Evolutionary conservation across 2,329 filamentous ascomycete species (phyloP).

Genomic region (Trichoderma koningii): DNA sequence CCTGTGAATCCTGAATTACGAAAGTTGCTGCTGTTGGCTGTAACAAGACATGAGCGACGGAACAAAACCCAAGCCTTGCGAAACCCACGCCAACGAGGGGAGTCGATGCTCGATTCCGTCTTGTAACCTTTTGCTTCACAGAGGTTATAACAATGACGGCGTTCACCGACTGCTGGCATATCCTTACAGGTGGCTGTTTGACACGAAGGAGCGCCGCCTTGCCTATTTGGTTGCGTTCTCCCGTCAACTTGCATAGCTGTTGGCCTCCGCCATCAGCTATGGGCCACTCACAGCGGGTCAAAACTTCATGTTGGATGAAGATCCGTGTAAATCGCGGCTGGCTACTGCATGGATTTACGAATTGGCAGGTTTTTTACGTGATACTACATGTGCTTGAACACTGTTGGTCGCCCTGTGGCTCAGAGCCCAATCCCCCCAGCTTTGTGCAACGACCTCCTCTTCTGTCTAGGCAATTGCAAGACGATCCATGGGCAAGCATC

Average conservation of each 20-base stretch:
- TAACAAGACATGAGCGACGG: not conserved
- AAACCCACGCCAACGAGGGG: not conserved
- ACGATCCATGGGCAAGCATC: not conserved
- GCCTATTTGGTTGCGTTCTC: slow-evolving; percentile 1
- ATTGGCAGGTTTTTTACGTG: not conserved
- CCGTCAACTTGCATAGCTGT: not conserved
- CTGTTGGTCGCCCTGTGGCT: not conserved
- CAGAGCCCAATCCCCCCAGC: not conserved
- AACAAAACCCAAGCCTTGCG: not conserved
- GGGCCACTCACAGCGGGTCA: not conserved
- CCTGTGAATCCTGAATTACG: not conserved
- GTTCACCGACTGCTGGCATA: not conserved
- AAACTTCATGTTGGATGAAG: not conserved
- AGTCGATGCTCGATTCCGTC: not conserved
- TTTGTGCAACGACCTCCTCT: not conserved
- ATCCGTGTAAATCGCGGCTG: not conserved
- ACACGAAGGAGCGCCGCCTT: slow-evolving; percentile 6
- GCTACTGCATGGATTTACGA: not conserved
- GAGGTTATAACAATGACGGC: not conserved
- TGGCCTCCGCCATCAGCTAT: not conserved
- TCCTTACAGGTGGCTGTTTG: slow-evolving; percentile 5
- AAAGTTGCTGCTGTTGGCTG: not conserved
- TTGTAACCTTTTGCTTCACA: not conserved
- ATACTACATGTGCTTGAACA: not conserved
- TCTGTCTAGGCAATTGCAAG: not conserved